Evolutionary conservation across 2,329 filamentous ascomycete species (phyloP), one percentile per base, ranked within the genome.

Genomic region (Fusarium falciforme): DNA sequence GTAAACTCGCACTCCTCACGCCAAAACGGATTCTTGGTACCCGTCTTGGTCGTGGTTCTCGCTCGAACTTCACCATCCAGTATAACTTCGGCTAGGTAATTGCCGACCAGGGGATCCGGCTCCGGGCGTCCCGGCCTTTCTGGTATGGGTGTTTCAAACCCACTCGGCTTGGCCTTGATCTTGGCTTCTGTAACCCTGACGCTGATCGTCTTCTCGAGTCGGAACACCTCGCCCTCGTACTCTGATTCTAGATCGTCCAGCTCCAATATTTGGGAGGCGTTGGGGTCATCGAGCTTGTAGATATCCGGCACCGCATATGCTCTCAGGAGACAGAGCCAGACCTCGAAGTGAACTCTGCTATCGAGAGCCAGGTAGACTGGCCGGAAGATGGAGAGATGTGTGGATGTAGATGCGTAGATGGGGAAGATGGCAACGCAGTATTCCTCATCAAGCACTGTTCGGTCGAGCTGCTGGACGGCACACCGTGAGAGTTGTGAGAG

Each of bases 341-440:
- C 96, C 81, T 99, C 96, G 78, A 97, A 98, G n/a, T 97, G 87
- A 8, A 97, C 91, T 47, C 95, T 90, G 29, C 91, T 95, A 76
- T 98, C 96, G 52, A 98, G 84, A 5, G 94, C 93, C 36, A 99
- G 87, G 80, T 97, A 98, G 38, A 98, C 92, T 0, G 96, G 96
- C n/a, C 94, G 91, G 68, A 94, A 92, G 31, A 96, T 89, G 8
- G 93, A 93, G 65, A 96, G 87, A 20, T 93, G 89, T 4, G 90
- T 93, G 2, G 94, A 89, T 22, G 90, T 91, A 11, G 93, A 88
- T 1, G 94, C 92, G 82, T 99, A 98, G 72, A 96, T 95, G 17
- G 96, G 96, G 79, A 98, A 98, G 55, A 99, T 96, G 61, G 94
- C 95, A 72, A 99, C 93, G 84, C 95, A 98, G 79, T 94, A 96